Evolutionary conservation across 768 basidiomycete genomes (phyloP), one percentile per base, ranked within the genome.

Genomic region (Hericium erinaceus): DNA sequence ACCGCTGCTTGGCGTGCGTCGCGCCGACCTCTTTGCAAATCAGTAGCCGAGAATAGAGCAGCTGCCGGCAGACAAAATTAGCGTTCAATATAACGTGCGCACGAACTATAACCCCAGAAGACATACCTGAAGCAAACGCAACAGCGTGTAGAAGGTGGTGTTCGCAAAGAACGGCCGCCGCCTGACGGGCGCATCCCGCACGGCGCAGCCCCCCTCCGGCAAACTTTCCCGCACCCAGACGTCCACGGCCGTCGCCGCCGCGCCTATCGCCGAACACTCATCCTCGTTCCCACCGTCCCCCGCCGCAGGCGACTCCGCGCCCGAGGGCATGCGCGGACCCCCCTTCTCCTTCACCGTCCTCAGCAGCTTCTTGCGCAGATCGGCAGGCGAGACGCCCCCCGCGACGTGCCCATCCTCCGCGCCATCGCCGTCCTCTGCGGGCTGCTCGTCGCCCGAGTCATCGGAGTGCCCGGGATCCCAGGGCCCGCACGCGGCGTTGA

Each of bases 61-160:
- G 73, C 95, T 98, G 68, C 40, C 28, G n/a, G 1, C 20, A 24
- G 46, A n/a, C 20, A 55, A 46, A 22, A 46, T 60, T 44, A 60
- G 59, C 52, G 56, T 60, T 26, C 44, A 7, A 10, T 6, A 16
- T 2, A 16, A 15, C 20, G 28, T 51, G 49, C 8, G 24, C 49
- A 51, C 49, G 13, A 20, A n/a, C 44, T 46, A 11, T 20, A 18
- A 20, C 20, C 1, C 44, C 15, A 67, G 5, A 16, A 55, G 55
- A 83, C 75, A 61, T 55, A 81, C 95, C 85, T 99, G 93, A 52
- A 98, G 69, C 54, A 95, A 74, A 52, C 97, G 85, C 62, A 98
- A 68, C 54, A 98, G 69, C 7, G 89, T 89, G 73, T 98, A 99
- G 68, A 93, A 91, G 20, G 92, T 88, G 50, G 91, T 92, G 72